Base-by-base conservation (phyloP, 495 filamentous ascomycete species). In the Margaritispora aquatica region DNA sequence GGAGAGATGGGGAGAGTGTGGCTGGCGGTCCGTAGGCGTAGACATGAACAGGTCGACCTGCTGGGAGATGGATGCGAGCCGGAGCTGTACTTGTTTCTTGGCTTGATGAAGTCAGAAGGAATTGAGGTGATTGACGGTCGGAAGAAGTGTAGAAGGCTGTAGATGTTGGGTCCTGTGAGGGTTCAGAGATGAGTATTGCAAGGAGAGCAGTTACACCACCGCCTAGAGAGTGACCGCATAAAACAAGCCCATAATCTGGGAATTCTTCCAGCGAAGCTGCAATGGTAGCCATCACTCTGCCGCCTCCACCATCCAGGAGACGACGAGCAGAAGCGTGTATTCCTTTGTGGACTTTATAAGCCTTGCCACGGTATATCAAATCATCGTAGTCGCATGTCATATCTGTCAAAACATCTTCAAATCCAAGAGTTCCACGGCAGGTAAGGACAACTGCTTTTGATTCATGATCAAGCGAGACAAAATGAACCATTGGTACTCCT, bases 371-470 rank as follows among this genome's bases (percentile, higher is more conserved):
- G 79, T 87, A 88, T 27, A 75, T 61, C 0, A 92, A 77, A 51
- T 86, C 82, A 61, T 90, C 87, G 58, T 89, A 92, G 56, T 91
- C 88, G 67, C 88, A 92, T 31, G 86, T 87, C 80, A 91, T 84
- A 63, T 92, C 88, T 11, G 88, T 88, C 17, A 92, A 77, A 13
- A 91, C 82, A 62, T 92, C 88, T 64, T 92, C 87, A 60, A 92
- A 90, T 0, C 88, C 88, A 52, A 90, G 78, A 0, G 88, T 92
- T 0, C 88, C 88, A 13, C 88, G 79, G 24, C 89, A 87, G 3
- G 87, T 86, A 9, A 92, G 76, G 0, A 92, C 88, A 8, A 92
- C 79, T 0, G 88, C 88, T 66, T 85, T 87, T 10, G 88, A 88
- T 41, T 87, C 86, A 64, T 90, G 88, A 64, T 92, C 88, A 1